phyloP scores from a whole-genome alignment of 495 filamentous ascomycete species.

The Aspergillus coremiiformis region DNA sequence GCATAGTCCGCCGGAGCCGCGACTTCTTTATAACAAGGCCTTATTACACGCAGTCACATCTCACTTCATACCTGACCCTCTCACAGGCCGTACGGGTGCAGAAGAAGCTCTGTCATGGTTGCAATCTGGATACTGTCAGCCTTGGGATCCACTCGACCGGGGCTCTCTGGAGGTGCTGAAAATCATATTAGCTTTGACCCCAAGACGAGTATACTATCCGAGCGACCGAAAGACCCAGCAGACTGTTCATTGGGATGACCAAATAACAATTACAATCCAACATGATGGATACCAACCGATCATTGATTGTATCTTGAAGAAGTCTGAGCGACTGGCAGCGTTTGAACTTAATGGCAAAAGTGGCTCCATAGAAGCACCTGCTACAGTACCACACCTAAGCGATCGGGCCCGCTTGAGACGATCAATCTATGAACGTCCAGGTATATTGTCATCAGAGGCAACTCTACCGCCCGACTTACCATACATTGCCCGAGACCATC shows the following conservation, averaged over 20 bases:
- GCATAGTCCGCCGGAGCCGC: constrained; percentile 39
- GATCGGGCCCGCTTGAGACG: constrained; percentile 28
- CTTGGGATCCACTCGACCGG: constrained; percentile 36
- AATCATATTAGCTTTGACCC: constrained; percentile 43
- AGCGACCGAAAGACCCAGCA: constrained; percentile 40
- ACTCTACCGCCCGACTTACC: neutral
- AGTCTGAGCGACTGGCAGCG: constrained; percentile 26
- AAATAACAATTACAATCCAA: constrained; percentile 45
- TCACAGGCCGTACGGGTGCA: constrained; percentile 53
- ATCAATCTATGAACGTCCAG: constrained; percentile 31
- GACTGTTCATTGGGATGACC: constrained; percentile 34
- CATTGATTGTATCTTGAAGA: constrained; percentile 34
- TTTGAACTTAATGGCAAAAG: constrained; percentile 2
- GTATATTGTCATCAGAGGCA: neutral
- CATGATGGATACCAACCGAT: constrained; percentile 40
- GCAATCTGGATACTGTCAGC: constrained; percentile 38
- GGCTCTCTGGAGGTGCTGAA: constrained; percentile 31
- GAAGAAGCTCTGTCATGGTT: constrained; percentile 49
- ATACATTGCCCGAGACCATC: constrained; percentile 11
- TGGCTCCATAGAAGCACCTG: neutral
- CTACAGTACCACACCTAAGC: neutral
- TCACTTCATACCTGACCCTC: constrained; percentile 45
- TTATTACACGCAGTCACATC: constrained; percentile 56
- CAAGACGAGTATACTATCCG: constrained; percentile 54
- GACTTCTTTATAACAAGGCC: constrained; percentile 42